Percentiles rank a stretch among this genome's conserved stretches.
phyloP scores from a whole-genome alignment of 805 yeast species.

The Candida maesae region DNA sequence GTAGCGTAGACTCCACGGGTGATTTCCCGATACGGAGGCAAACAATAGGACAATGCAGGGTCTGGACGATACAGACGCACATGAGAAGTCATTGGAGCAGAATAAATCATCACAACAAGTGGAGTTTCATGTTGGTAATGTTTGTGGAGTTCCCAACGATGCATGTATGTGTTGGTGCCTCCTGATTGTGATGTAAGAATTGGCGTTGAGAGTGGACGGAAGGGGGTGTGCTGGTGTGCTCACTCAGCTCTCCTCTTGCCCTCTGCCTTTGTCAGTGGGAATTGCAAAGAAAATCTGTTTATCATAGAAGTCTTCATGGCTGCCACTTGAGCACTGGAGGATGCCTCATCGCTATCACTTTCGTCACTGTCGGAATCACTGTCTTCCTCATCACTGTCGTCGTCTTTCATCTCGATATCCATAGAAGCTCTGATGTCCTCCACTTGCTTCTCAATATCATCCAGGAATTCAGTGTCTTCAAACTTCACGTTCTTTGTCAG shows the following conservation, averaged over 20 bases:
- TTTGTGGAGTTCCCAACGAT: too few relatives aligned
- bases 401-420: constrained; percentile 4
- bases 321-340: background rate
- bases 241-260: background rate
- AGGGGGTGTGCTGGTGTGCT: background rate
- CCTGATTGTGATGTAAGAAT: too few relatives aligned
- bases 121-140: too few relatives aligned
- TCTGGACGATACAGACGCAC: too few relatives aligned
- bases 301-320: background rate
- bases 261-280: constrained; percentile 2
- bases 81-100: too few relatives aligned
- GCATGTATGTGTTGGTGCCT: background rate
- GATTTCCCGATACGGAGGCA: too few relatives aligned
- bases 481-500: constrained; percentile 29
- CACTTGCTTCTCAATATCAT: constrained; percentile 35
- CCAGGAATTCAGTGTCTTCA: constrained; percentile 36
- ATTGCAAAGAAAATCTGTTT: background rate
- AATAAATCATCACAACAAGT: too few relatives aligned
- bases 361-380: constrained; percentile 6
- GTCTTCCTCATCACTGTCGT: constrained; percentile 1
- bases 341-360: constrained; percentile 3
- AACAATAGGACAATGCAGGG: too few relatives aligned
- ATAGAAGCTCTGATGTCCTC: constrained; percentile 30
- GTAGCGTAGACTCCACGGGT: background rate
- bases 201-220: background rate